Percentiles rank a stretch among this genome's conserved stretches.
Conservation (phyloP, 768 basidiomycete species). For the Lactifluus hygrophoroides region DNA sequence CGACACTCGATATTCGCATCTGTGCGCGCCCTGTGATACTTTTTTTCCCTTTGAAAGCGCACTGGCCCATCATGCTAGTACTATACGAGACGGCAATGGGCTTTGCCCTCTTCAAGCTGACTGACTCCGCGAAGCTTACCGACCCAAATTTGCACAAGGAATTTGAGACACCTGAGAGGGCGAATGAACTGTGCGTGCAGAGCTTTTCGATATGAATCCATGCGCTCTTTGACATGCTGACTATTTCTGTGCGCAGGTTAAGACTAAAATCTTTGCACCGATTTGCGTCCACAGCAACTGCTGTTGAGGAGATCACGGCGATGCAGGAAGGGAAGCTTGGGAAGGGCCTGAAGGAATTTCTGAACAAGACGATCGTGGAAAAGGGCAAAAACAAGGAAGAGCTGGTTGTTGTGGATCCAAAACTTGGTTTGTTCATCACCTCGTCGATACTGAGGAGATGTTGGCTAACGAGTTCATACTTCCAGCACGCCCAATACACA, state of each 20-base stretch:
- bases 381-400: conserved; percentile 88
- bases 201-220: neutral
- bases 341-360: conserved; percentile 88
- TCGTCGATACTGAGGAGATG: neutral
- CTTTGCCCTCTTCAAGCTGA: conserved; percentile 96
- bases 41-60: neutral
- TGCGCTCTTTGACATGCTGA: conserved; percentile 2
- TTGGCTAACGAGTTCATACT: neutral
- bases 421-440: conserved; percentile 52
- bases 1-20: neutral
- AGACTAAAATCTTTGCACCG: conserved; percentile 94
- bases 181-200: conserved; percentile 79
- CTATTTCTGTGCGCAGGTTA: conserved; percentile 43
- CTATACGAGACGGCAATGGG: conserved; percentile 94
- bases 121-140: conserved; percentile 79
- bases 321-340: conserved; percentile 89
- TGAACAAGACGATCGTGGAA: conserved; percentile 75
- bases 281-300: conserved; percentile 92
- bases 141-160: conserved; percentile 84
- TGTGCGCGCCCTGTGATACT: neutral
- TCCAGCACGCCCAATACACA: conserved; percentile 56
- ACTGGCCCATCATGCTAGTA: conserved; percentile 64
- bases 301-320: conserved; percentile 94
- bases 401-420: conserved; percentile 80
- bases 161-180: conserved; percentile 87